Evolutionary conservation across 2,329 filamentous ascomycete species (phyloP).

Genomic region (Aureobasidium lini): DNA sequence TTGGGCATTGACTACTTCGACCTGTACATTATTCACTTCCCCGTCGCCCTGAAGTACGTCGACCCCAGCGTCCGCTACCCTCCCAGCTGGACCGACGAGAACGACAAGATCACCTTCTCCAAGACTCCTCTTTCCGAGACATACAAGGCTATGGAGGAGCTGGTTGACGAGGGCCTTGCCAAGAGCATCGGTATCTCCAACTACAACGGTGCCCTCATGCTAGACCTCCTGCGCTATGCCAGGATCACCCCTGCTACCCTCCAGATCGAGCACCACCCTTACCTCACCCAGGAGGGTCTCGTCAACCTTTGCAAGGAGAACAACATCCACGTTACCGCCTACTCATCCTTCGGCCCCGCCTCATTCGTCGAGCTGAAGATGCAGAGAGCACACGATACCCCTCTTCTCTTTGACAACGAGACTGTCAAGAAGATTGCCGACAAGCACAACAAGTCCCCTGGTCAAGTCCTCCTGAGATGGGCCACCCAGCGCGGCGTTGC

Average conservation of each 20-base stretch:
- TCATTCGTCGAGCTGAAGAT: slow-evolving; percentile 72
- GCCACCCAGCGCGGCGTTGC: slow-evolving; percentile 74
- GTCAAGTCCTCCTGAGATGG: slow-evolving; percentile 81
- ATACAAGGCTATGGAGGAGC: slow-evolving; percentile 70
- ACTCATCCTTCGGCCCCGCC: slow-evolving; percentile 75
- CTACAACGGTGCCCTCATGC: slow-evolving; percentile 69
- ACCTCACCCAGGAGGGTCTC: slow-evolving; percentile 68
- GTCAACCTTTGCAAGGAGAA: slow-evolving; percentile 61
- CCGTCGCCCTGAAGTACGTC: slow-evolving; percentile 76
- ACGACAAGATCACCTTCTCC: slow-evolving; percentile 54
- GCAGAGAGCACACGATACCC: slow-evolving; percentile 56
- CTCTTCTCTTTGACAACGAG: slow-evolving; percentile 64
- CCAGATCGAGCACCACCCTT: slow-evolving; percentile 87
- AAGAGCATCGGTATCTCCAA: slow-evolving; percentile 75
- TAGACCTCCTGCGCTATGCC: slow-evolving; percentile 73
- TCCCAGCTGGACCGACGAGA: slow-evolving; percentile 64
- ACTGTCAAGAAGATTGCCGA: slow-evolving; percentile 57
- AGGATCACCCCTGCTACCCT: slow-evolving; percentile 66
- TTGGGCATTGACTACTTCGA: slow-evolving; percentile 87
- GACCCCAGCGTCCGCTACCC: slow-evolving; percentile 73
- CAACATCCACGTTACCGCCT: slow-evolving; percentile 69
- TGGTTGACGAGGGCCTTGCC: slow-evolving; percentile 62
- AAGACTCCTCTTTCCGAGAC: slow-evolving; percentile 72
- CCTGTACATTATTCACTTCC: slow-evolving; percentile 85
- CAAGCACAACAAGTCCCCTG: slow-evolving; percentile 64